Percentiles rank a stretch among this genome's conserved stretches.
These are phyloP conservation scores for Blumeria hordei DNA, from an alignment of 2,329 filamentous ascomycete species.

Conservation along the genomic window DNA sequence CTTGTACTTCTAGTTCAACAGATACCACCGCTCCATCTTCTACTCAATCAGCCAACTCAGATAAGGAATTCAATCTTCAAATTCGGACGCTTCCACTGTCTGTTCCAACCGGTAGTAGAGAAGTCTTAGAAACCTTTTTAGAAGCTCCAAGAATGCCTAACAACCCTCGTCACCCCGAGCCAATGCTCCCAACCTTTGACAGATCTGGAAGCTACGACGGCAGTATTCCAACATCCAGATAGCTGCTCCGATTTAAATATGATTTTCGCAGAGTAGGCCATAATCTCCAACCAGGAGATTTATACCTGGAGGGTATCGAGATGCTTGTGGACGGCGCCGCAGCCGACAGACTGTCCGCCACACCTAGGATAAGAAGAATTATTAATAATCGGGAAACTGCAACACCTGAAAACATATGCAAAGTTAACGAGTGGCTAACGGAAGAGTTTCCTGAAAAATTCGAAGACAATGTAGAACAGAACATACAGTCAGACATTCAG, in stretches of 20 bases:
- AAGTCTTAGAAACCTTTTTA: neutral
- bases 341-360: too few species aligned
- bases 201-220: neutral
- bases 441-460: too few species aligned
- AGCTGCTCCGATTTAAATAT: neutral
- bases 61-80: neutral
- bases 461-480: too few species aligned
- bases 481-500: too few species aligned
- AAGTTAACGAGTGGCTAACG: too few species aligned
- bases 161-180: neutral
- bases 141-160: neutral
- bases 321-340: too few species aligned
- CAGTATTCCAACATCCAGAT: neutral
- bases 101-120: neutral
- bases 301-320: neutral
- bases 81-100: neutral
- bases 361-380: too few species aligned
- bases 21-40: too few species aligned
- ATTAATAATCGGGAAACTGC: too few species aligned
- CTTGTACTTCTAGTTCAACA: too few species aligned
- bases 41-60: neutral
- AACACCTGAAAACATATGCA: too few species aligned
- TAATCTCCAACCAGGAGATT: neutral
- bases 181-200: neutral
- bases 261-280: neutral